phyloP scores from a whole-genome alignment of 2,329 filamentous ascomycete species.

The Ciborinia camelliae region DNA sequence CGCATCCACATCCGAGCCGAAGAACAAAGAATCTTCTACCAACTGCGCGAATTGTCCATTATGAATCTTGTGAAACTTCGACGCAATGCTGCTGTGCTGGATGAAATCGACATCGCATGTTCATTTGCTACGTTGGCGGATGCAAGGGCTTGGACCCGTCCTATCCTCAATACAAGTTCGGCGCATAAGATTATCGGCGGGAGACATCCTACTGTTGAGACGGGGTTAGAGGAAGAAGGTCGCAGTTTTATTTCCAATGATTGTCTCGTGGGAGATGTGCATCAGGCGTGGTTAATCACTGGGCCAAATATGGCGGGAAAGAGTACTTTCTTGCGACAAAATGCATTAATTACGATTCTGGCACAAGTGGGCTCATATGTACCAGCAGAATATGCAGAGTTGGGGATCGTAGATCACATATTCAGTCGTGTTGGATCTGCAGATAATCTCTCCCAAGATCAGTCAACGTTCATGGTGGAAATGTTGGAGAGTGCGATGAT shows the following conservation, averaged over 20 bases:
- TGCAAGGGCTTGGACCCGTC: slow-evolving; percentile 71
- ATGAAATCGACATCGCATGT: slow-evolving; percentile 87
- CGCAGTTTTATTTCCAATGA: slow-evolving; percentile 82
- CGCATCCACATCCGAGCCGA: slow-evolving; percentile 77
- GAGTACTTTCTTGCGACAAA: slow-evolving; percentile 92
- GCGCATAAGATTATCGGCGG: slow-evolving; percentile 78
- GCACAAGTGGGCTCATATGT: slow-evolving; percentile 93
- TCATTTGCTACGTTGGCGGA: slow-evolving; percentile 77
- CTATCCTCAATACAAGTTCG: slow-evolving; percentile 62
- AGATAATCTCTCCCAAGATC: slow-evolving; percentile 89
- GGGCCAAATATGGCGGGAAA: slow-evolving; percentile 99
- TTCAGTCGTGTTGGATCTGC: slow-evolving; percentile 92
- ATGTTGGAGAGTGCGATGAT: slow-evolving; percentile 97
- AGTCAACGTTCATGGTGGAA: slow-evolving; percentile 99
- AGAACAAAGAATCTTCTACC: slow-evolving; percentile 75
- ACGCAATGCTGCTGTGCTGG: slow-evolving; percentile 84
- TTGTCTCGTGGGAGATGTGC: slow-evolving; percentile 70
- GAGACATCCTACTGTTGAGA: slow-evolving; percentile 88
- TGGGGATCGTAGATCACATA: slow-evolving; percentile 92
- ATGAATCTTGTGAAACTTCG: slow-evolving; percentile 79
- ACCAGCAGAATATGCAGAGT: slow-evolving; percentile 77
- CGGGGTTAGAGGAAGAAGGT: slow-evolving; percentile 74
- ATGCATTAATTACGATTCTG: slow-evolving; percentile 88
- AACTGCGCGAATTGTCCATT: slow-evolving; percentile 73
- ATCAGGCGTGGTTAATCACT: slow-evolving; percentile 65